Conservation (phyloP, 345 rosid genomes). For the Acer yangbiense region DNA sequence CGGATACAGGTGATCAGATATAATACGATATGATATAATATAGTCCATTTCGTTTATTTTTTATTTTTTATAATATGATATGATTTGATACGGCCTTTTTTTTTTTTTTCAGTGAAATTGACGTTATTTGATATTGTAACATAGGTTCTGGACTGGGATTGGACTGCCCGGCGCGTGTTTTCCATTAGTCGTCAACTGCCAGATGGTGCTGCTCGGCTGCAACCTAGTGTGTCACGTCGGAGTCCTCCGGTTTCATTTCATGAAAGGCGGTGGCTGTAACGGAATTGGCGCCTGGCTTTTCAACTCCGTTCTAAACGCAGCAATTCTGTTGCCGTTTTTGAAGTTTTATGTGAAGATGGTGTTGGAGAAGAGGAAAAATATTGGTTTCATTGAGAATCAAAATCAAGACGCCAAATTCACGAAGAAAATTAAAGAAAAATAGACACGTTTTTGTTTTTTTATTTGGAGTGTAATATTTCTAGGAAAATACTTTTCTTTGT, state of each 20-base stretch:
- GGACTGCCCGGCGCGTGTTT: slow-evolving; percentile 55
- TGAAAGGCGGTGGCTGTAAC: slow-evolving; percentile 73
- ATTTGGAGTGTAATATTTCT: background rate
- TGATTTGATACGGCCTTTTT: too few species aligned
- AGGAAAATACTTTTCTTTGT: background rate
- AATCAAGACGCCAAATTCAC: background rate
- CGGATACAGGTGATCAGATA: slow-evolving; percentile 38
- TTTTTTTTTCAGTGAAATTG: too few species aligned
- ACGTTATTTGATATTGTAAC: too few species aligned
- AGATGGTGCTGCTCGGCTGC: slow-evolving; percentile 53
- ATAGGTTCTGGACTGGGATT: slow-evolving; percentile 59
- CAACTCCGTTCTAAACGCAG: slow-evolving; percentile 60
- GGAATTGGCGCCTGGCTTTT: slow-evolving; percentile 81
- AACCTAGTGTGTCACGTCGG: slow-evolving; percentile 67
- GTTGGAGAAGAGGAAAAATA: slow-evolving; percentile 6
- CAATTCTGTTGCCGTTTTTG: slow-evolving; percentile 56
- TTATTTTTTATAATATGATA: too few species aligned
- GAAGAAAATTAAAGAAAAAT: background rate
- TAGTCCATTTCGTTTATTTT: too few species aligned
- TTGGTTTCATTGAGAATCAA: background rate
- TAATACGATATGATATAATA: too few species aligned
- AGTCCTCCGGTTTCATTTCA: slow-evolving; percentile 58
- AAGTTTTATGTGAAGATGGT: slow-evolving; percentile 54
- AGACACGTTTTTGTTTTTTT: background rate
- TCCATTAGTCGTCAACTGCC: slow-evolving; percentile 65